Conservation (phyloP, 768 basidiomycete species). For the Butyriboletus loyo region DNA sequence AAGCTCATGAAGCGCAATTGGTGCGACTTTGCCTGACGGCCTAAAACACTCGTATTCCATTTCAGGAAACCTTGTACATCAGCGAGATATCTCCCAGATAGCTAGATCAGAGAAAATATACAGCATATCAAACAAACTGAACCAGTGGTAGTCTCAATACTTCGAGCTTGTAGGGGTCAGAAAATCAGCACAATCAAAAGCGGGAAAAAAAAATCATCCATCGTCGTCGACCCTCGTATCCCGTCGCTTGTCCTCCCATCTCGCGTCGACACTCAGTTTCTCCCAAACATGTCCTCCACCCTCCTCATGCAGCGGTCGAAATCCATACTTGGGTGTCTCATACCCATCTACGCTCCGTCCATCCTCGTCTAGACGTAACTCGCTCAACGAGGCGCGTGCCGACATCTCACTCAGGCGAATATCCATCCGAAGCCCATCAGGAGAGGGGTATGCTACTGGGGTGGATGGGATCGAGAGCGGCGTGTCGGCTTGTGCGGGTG, state of each 20-base stretch:
- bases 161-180: not conserved
- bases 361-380: slow-evolving; percentile 26
- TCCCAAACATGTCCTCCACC: not conserved
- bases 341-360: slow-evolving; percentile 8
- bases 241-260: slow-evolving; percentile 3
- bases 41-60: not conserved
- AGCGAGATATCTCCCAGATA: too few relatives aligned
- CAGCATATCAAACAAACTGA: not conserved
- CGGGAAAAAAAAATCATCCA: not conserved
- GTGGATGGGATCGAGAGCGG: slow-evolving; percentile 31
- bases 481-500: slow-evolving; percentile 26
- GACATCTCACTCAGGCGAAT: slow-evolving; percentile 27
- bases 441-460: slow-evolving; percentile 23
- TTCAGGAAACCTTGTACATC: not conserved
- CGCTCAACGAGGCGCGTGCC: slow-evolving; percentile 30
- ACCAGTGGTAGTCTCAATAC: not conserved
- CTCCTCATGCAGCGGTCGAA: slow-evolving; percentile 6
- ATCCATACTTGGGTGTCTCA: slow-evolving; percentile 22
- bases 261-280: not conserved
- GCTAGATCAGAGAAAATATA: slow-evolving; percentile 3
- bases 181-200: not conserved
- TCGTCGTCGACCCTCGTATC: slow-evolving; percentile 20
- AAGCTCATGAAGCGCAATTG: not conserved
- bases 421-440: slow-evolving; percentile 26
- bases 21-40: too few relatives aligned